Base-by-base conservation (phyloP, 139 green algal genomes). In the Chlorella sorokiniana region DNA sequence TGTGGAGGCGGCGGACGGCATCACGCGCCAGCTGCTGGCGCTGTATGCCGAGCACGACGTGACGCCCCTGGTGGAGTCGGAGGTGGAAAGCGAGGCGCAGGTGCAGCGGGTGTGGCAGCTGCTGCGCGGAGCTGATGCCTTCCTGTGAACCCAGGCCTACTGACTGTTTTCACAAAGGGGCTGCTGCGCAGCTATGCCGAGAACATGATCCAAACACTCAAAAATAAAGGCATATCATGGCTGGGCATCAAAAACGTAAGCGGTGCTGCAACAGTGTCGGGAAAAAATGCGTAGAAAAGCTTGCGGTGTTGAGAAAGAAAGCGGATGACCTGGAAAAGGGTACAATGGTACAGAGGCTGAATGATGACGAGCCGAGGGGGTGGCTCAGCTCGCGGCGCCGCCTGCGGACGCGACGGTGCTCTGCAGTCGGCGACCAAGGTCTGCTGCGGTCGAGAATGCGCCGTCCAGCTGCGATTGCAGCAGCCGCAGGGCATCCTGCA, bases 51-150 rank as follows among this genome's bases (percentile, higher is more conserved):
- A 41, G 37, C 52, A 79, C 45, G 72, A 62, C 0, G 88, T 92
- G 31, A 29, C 80, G 38, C 88, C 88, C 16, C 78, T 92, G 51
- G 62, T 92, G 48, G 88, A 92, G 62, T 85, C 59, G 11, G 68
- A 61, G 65, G 62, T 85, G 37, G 37, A 38, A 2, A 51, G 6
- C 5, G 35, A 56, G 23, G 37, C 48, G 31, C 69, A 73, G 29
- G 10, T 82, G 27, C 27, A 73, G 29, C 68, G 76, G 25, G 51
- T 85, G 61, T n/a, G 25, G 23, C n/a, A 61, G n/a, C 61, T 81
- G 61, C 33, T 74, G 61, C 44, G 23, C 3, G 38, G 23, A 42
- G 40, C 69, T n/a, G 52, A n/a, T n/a, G n/a, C n/a, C n/a, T n/a
- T n/a, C n/a, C n/a, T n/a, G n/a, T n/a, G n/a, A n/a, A n/a, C n/a